A percentile compares a stretch with the other conserved stretches of the same genome.
Conservation (phyloP, 495 filamentous ascomycete genomes). For the Chaetomium fimeti region DNA sequence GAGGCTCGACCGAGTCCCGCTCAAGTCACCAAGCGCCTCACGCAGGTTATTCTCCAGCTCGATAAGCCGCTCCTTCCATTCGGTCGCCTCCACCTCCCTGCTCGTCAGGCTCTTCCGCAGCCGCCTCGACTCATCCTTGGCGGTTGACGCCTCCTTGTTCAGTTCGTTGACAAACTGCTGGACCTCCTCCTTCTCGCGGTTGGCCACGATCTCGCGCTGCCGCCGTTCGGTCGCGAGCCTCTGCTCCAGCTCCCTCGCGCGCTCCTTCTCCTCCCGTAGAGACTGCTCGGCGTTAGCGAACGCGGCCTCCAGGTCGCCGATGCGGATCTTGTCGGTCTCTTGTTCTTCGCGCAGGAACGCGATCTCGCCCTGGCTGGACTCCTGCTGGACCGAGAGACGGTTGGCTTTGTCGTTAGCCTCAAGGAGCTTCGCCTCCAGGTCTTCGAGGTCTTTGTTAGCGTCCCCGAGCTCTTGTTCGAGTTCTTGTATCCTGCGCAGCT, state of each 20-base stretch:
- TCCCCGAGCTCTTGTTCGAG: slow-evolving; percentile 73
- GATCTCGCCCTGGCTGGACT: slow-evolving; percentile 90
- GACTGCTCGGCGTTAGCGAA: slow-evolving; percentile 69
- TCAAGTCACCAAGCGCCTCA: slow-evolving; percentile 76
- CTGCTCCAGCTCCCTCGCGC: slow-evolving; percentile 72
- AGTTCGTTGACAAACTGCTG: slow-evolving; percentile 74
- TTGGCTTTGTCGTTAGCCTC: slow-evolving; percentile 84
- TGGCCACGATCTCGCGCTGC: slow-evolving; percentile 82
- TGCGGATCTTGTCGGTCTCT: slow-evolving; percentile 96
- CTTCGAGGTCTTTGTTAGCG: slow-evolving; percentile 72
- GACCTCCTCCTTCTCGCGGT: slow-evolving; percentile 81
- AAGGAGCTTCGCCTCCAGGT: slow-evolving; percentile 68
- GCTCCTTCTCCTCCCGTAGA: slow-evolving; percentile 78
- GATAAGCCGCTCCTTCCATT: slow-evolving; percentile 83
- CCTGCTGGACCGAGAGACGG: slow-evolving; percentile 81
- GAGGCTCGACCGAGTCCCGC: slow-evolving; percentile 81
- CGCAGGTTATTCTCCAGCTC: slow-evolving; percentile 87
- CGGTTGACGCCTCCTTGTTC: slow-evolving; percentile 71
- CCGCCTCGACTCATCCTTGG: slow-evolving; percentile 82
- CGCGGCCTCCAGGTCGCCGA: slow-evolving; percentile 82
- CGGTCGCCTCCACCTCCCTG: slow-evolving; percentile 80
- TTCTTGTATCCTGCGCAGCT: slow-evolving; percentile 61
- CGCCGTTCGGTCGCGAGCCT: slow-evolving; percentile 73
- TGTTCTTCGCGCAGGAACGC: slow-evolving; percentile 95
- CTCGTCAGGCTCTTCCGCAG: slow-evolving; percentile 77